Evolutionary conservation across 805 yeast species (phyloP).

Genomic region (Blastobotrys parvus): DNA sequence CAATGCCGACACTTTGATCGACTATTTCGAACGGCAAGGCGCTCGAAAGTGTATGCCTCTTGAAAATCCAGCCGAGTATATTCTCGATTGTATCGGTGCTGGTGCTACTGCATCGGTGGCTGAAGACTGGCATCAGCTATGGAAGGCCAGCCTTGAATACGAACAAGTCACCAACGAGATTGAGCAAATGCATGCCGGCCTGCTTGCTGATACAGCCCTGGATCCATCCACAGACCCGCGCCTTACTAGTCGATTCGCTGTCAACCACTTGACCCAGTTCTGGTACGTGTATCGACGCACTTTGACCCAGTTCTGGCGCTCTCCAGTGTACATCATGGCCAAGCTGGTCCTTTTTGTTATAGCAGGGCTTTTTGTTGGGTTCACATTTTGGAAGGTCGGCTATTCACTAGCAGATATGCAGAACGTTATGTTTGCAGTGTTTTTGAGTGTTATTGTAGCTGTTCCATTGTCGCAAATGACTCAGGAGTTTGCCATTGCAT

Average conservation of each 20-base stretch:
- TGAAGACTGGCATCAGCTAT: conserved; percentile 55
- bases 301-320: conserved; percentile 44
- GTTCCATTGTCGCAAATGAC: conserved; percentile 55
- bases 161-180: conserved; percentile 28
- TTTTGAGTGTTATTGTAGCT: conserved; percentile 47
- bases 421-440: conserved; percentile 50
- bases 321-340: conserved; percentile 53
- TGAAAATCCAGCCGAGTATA: conserved; percentile 68
- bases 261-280: conserved; percentile 37
- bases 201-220: conserved; percentile 22
- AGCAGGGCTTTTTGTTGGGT: conserved; percentile 63
- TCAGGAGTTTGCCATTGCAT: conserved; percentile 47
- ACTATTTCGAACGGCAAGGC: conserved; percentile 60
- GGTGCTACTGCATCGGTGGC: conserved; percentile 62
- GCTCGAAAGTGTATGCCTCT: conserved; percentile 49
- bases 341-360: conserved; percentile 43
- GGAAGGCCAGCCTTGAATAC: conserved; percentile 44
- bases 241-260: conserved; percentile 32
- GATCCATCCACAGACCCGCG: conserved; percentile 20
- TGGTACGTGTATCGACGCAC: conserved; percentile 36
- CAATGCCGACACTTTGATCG: conserved; percentile 44
- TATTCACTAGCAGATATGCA: conserved; percentile 45
- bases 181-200: conserved; percentile 26
- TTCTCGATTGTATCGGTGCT: conserved; percentile 64
- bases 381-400: conserved; percentile 55